Base-by-base conservation (phyloP, 495 filamentous ascomycete species). In the Trypethelium eluteriae region DNA sequence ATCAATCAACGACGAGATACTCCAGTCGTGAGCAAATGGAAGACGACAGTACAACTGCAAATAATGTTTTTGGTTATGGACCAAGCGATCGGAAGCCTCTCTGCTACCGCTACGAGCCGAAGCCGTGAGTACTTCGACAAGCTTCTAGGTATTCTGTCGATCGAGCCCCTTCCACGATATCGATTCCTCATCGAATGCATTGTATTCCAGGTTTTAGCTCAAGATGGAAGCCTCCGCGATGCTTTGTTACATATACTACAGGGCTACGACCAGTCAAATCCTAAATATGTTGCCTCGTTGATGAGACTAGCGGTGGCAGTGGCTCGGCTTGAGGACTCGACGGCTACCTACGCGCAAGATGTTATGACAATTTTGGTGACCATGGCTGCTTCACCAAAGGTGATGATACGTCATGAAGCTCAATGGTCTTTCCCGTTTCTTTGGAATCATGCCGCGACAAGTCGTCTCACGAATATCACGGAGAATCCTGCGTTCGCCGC, bases 131-230 rank as follows among this genome's bases (percentile, higher is more conserved):
- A 68, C 70, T 73, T 76, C 16, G 72, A 69, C 39, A 47, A 59
- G 35, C 74, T 72, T 38, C 70, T 75, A 47, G 41, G 70, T 11
- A 68, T 77, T 32, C 63, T 82, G 16, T 71, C 73, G 2, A 62
- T 79, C 36, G 81, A 83, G 62, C 75, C 74, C 7, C 74, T 79
- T 67, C 81, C 81, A 7, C 70, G 76, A 59, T 79, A 74, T 62
- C 72, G 81, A 18, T 81, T 75, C 66, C 66, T 82, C 38, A 71
- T 79, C 7, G 74, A 80, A 73, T 82, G 79, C 79, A 80, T 81
- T 18, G 68, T 77, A 35, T 70, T 70, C 2, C 73, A 79, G 38
- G 70, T 75, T 39, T 74, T 76, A 63, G 64, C 76, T 34, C 64
- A 72, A n/a, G 74, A 66, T 38, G 67, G 71, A 11, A 57, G 68